Evolutionary conservation across 306 rosid species (phyloP), one percentile per base, ranked within the genome.

Genomic region (Glycine tomentella): DNA sequence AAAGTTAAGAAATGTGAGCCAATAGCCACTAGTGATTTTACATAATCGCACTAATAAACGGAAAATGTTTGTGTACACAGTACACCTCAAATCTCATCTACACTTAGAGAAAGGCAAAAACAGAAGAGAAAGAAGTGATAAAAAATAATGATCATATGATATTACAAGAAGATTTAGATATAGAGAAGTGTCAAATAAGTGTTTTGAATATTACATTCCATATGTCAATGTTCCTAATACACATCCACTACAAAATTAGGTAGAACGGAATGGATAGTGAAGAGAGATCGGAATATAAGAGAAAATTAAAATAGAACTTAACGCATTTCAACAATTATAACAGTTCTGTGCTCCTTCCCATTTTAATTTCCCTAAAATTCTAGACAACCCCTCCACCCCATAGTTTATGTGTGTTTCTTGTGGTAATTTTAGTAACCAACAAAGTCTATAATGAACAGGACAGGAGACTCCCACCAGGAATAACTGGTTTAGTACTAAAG

Each of bases 381-480:
- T 31, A 31, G 51, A 34, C 74, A 77, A 49, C n/a, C 9, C 17
- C 44, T 48, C 55, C 0, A 4, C 40, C 44, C 50, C 40, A 69
- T n/a, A 46, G 38, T 53, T 45, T 57, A 9, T 33, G 70, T 50
- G 9, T 38, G 2, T n/a, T 9, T 58, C 34, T 75, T 16, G 3
- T 65, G 10, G n/a, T n/a, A 73, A 79, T n/a, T n/a, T n/a, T n/a
- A 51, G 52, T 83, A 36, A 31, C 79, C 73, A 87, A 64, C 57
- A 8, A 77, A 13, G 55, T 42, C 8, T 84, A 58, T 81, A 31
- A 45, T 52, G 72, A 69, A 69, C 91, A 91, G 97, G 90, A 88
- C 9, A 95, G 90, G 71, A 90, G 90, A 88, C 91, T 92, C 75
- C 97, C 97, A 82, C 80, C 84, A 62, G 97, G 97, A 88, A 87